A percentile compares a stretch with the other conserved stretches of the same genome.
Evolutionary conservation across 805 yeast genomes (phyloP).

Genomic region (Sungouiella thailandica): DNA sequence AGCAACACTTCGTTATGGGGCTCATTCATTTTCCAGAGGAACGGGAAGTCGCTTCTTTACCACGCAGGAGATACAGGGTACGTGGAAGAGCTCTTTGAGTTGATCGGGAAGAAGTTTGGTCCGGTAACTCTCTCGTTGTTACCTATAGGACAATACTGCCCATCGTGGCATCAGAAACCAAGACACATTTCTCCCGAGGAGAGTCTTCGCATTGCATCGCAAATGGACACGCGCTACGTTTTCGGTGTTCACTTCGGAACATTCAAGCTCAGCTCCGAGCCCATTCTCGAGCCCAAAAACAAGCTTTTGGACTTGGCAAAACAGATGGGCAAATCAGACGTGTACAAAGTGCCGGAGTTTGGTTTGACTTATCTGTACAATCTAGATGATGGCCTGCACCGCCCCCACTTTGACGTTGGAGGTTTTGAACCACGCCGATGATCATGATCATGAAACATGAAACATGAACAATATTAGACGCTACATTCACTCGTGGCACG

Average conservation of each 20-base stretch:
- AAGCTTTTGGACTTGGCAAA: constrained; percentile 47
- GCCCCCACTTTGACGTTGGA: not conserved
- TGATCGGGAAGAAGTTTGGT: constrained; percentile 64
- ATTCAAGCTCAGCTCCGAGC: constrained; percentile 82
- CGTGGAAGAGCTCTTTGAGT: constrained; percentile 61
- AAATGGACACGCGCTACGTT: constrained; percentile 55
- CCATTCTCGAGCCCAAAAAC: constrained; percentile 76
- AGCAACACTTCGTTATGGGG: constrained; percentile 86
- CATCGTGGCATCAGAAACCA: constrained; percentile 90
- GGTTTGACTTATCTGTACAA: constrained; percentile 66
- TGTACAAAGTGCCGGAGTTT: constrained; percentile 62
- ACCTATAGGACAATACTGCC: constrained; percentile 95
- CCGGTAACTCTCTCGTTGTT: constrained; percentile 56
- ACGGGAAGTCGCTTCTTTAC: constrained; percentile 68
- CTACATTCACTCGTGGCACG: not conserved
- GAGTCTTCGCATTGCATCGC: constrained; percentile 60
- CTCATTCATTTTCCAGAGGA: constrained; percentile 65
- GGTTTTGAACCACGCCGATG: not conserved
- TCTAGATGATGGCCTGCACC: constrained; percentile 10
- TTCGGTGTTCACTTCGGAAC: constrained; percentile 98
- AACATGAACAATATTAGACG: not conserved
- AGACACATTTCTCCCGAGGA: constrained; percentile 84
- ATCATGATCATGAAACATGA: too few species aligned
- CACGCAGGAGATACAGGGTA: constrained; percentile 97
- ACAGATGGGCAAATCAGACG: constrained; percentile 26